Base-by-base conservation (phyloP, 2,329 filamentous ascomycete genomes). In the Fusarium protoensiforme region DNA sequence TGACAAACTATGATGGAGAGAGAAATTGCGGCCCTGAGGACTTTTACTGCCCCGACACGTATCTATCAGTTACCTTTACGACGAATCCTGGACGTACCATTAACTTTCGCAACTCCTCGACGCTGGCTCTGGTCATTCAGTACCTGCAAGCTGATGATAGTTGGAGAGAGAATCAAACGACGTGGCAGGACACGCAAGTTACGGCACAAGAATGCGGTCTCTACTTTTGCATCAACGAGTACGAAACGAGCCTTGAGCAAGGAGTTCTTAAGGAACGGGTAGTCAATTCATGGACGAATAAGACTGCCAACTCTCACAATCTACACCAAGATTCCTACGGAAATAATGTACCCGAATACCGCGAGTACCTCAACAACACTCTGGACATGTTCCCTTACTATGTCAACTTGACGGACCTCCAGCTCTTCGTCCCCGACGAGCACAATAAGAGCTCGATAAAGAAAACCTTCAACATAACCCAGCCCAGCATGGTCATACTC, bases 171-270 rank as follows among this genome's bases (percentile, higher is more conserved):
- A 65, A 69, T 5, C 2, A 18, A 1, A 72, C 64, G 0, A 7
- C 13, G 0, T 74, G 71, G 72, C 33, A 74, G 5, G 7, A 68
- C 0, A 68, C 68, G 0, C 3, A 1, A 0, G 51, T 74, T 3
- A 57, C 14, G 0, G 48, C 64, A 2, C 24, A 51, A 2, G 68
- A 73, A 8, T 75, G 71, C 14, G 57, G 56, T 13, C 9, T 75
- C 1, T 67, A 58, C 5, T 38, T 73, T 13, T 75, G 71, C 16
- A 24, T 63, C 1, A 71, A 71, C 5, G 35, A 61, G 4, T 69
- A 72, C 24, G 2, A 65, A 2, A 22, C 60, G 13, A 24, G 1
- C 5, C 16, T 73, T 2, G 35, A 51, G 3, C 41, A 59, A 4
- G 72, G 68, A 16, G 27, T 38, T 4, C 22, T 75, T 2, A 9